Conservation (phyloP, 805 yeast genomes). For the Candida odintsovae region DNA sequence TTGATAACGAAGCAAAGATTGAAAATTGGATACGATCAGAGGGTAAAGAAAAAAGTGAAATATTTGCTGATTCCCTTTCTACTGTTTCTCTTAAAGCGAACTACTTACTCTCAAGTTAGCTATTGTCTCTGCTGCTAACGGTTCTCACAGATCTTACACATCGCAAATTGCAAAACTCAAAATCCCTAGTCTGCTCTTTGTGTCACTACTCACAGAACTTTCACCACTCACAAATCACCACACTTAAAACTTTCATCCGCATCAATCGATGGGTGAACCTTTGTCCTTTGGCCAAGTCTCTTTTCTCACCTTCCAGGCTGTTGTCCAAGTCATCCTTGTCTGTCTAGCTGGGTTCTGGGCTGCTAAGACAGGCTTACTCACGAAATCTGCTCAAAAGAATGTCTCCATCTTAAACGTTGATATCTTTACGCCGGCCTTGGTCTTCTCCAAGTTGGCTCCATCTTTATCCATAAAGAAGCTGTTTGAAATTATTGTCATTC, state of each 20-base stretch:
- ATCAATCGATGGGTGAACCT: slow-evolving; percentile 1
- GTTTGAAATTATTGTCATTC: slow-evolving; percentile 76
- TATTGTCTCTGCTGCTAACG: not conserved
- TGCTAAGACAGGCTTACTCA: slow-evolving; percentile 66
- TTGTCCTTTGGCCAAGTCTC: slow-evolving; percentile 26
- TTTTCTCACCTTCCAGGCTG: slow-evolving; percentile 84
- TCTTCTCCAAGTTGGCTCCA: slow-evolving; percentile 73
- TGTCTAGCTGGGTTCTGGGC: slow-evolving; percentile 84
- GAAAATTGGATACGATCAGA: no score
- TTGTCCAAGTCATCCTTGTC: slow-evolving; percentile 80
- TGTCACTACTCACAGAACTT: not conserved
- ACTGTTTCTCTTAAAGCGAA: not conserved
- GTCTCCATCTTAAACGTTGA: slow-evolving; percentile 80
- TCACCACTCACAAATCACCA: not conserved
- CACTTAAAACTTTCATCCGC: not conserved
- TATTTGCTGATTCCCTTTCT: not conserved
- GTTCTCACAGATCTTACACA: no score
- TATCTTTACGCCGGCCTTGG: slow-evolving; percentile 91
- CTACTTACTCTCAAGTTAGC: no score
- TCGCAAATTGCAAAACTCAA: not conserved
- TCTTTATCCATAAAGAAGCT: slow-evolving; percentile 69
- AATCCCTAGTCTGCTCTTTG: not conserved
- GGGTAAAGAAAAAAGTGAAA: no score
- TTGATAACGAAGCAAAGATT: not conserved
- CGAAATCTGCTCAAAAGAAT: slow-evolving; percentile 68